Conservation (phyloP, 805 yeast species). For the Metschnikowia koreensis region DNA sequence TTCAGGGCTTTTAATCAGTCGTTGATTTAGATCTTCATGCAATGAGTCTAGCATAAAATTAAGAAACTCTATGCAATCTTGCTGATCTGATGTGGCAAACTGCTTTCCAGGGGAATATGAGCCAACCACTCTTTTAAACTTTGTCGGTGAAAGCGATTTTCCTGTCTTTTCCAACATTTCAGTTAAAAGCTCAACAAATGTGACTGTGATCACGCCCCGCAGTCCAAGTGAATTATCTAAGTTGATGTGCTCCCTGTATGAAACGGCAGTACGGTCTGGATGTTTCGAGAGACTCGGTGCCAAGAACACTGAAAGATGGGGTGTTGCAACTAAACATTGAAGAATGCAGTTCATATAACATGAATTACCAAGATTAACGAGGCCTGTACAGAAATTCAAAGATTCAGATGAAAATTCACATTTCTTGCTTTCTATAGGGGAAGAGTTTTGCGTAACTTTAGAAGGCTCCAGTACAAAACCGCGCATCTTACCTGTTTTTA, state of each 20-base stretch:
- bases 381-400: slow-evolving; percentile 51
- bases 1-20: slow-evolving; percentile 31
- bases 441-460: neutral
- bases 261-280: slow-evolving; percentile 27
- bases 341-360: slow-evolving; percentile 89
- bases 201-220: slow-evolving; percentile 71
- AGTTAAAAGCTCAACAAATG: slow-evolving; percentile 58
- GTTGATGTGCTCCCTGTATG: slow-evolving; percentile 68
- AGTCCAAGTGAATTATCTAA: slow-evolving; percentile 73
- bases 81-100: slow-evolving; percentile 70
- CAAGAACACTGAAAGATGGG: slow-evolving; percentile 62
- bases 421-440: neutral
- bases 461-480: neutral
- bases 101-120: slow-evolving; percentile 55
- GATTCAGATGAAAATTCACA: neutral
- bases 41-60: slow-evolving; percentile 71
- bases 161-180: slow-evolving; percentile 52
- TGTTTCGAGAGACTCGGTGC: slow-evolving; percentile 24
- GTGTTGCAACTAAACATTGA: slow-evolving; percentile 81
- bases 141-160: slow-evolving; percentile 53
- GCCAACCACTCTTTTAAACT: slow-evolving; percentile 68
- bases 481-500: neutral
- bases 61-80: slow-evolving; percentile 82
- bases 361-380: slow-evolving; percentile 81
- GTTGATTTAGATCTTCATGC: slow-evolving; percentile 82